phyloP scores from a whole-genome alignment of 495 filamentous ascomycete genomes.

The Pseudevernia furfuracea region DNA sequence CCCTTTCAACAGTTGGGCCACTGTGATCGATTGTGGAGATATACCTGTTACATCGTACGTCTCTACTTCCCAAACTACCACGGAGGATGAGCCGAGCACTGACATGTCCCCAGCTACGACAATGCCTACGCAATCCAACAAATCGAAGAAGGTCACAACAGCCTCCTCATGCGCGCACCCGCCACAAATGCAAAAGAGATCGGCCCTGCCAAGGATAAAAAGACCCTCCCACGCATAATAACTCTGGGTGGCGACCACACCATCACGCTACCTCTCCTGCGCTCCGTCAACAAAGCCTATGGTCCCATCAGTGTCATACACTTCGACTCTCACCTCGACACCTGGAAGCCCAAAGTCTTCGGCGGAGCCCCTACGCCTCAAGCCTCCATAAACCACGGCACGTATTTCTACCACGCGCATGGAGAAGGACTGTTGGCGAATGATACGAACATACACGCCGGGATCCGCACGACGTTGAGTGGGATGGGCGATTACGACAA shows the following conservation, averaged over 20 bases:
- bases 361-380: constrained; percentile 54
- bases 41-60: constrained; percentile 60
- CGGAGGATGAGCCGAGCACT: background rate
- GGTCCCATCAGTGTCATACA: constrained; percentile 63
- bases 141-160: constrained; percentile 59
- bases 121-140: constrained; percentile 68
- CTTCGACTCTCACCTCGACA: constrained; percentile 65
- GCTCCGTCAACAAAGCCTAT: constrained; percentile 60
- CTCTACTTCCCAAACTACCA: background rate
- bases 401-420: constrained; percentile 65
- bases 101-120: constrained; percentile 41
- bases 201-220: constrained; percentile 47
- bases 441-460: constrained; percentile 77
- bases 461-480: constrained; percentile 70
- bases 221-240: constrained; percentile 55
- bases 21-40: constrained; percentile 69
- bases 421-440: constrained; percentile 70
- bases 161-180: constrained; percentile 45
- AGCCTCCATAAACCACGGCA: constrained; percentile 78
- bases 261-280: constrained; percentile 53
- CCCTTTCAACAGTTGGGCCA: constrained; percentile 58
- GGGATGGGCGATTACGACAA: constrained; percentile 70
- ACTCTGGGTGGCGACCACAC: constrained; percentile 63
- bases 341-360: constrained; percentile 64
- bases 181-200: constrained; percentile 39